Evolutionary conservation across 78 protist genomes (phyloP).

Genomic region (Chrysochromulina tobinii): DNA sequence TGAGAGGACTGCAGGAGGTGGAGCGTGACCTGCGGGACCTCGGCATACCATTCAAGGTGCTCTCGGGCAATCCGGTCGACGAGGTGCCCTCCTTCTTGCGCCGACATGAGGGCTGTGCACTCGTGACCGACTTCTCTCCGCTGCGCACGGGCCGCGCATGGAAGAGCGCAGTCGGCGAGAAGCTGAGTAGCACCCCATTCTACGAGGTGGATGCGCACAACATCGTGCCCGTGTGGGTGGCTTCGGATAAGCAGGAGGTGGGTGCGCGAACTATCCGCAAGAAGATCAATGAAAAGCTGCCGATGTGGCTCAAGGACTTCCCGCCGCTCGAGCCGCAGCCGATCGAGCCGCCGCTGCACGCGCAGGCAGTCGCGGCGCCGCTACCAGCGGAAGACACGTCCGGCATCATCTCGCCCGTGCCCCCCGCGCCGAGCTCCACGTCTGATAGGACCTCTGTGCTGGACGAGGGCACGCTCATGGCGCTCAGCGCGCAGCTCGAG

Average conservation of each 20-base stretch:
- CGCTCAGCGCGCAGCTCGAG: too few relatives aligned
- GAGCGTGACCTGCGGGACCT: background rate
- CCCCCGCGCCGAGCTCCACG: too few relatives aligned
- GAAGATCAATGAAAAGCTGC: slow-evolving; percentile 26
- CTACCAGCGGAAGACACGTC: too few relatives aligned
- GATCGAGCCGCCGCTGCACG: too few relatives aligned
- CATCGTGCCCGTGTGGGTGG: slow-evolving; percentile 56
- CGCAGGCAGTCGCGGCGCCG: too few relatives aligned
- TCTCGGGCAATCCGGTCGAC: background rate
- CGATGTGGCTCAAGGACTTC: slow-evolving; percentile 16
- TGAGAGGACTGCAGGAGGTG: slow-evolving; percentile 36
- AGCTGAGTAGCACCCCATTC: background rate
- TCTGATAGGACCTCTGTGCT: too few relatives aligned
- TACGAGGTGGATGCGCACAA: slow-evolving; percentile 58
- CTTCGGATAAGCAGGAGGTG: slow-evolving; percentile 43
- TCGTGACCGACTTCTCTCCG: slow-evolving; percentile 48
- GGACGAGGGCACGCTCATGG: too few relatives aligned
- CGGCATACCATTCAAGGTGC: background rate
- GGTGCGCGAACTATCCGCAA: slow-evolving; percentile 66
- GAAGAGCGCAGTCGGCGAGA: background rate
- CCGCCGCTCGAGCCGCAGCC: slow-evolving; percentile 6
- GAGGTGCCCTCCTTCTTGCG: background rate
- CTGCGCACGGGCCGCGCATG: slow-evolving; percentile 2
- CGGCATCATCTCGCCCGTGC: too few relatives aligned
- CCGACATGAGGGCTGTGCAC: background rate